Percentiles rank a stretch among this genome's conserved stretches.
Conservation (phyloP, 495 filamentous ascomycete genomes). For the Penicillium canescens region DNA sequence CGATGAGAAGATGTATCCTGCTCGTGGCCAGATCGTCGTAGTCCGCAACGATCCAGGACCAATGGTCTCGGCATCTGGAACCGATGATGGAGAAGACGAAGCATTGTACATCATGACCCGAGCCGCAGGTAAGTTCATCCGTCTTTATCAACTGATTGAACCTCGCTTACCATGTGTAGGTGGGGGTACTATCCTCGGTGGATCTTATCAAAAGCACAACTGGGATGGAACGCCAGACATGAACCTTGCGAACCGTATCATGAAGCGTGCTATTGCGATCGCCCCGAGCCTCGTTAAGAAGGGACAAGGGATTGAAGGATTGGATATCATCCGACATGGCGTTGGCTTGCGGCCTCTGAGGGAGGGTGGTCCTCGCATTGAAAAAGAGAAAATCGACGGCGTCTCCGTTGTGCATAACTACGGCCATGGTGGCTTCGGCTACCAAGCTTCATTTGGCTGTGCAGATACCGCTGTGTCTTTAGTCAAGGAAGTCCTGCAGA, state of each 20-base stretch:
- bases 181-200: slow-evolving; percentile 80
- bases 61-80: slow-evolving; percentile 71
- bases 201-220: slow-evolving; percentile 77
- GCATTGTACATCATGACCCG: slow-evolving; percentile 87
- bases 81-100: slow-evolving; percentile 80
- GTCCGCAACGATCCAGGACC: slow-evolving; percentile 78
- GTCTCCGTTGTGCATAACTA: slow-evolving; percentile 90
- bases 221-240: slow-evolving; percentile 84
- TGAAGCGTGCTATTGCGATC: slow-evolving; percentile 75
- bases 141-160: neutral
- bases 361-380: slow-evolving; percentile 74
- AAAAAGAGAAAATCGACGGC: slow-evolving; percentile 74
- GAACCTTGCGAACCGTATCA: slow-evolving; percentile 80
- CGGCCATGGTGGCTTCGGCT: slow-evolving; percentile 91
- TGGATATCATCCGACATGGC: slow-evolving; percentile 85
- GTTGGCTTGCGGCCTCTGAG: slow-evolving; percentile 84
- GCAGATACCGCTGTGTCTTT: slow-evolving; percentile 67
- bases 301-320: slow-evolving; percentile 75
- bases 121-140: slow-evolving; percentile 56
- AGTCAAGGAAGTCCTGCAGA: slow-evolving; percentile 61
- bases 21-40: slow-evolving; percentile 82
- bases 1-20: slow-evolving; percentile 73
- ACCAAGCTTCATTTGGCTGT: slow-evolving; percentile 87
- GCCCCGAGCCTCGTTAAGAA: slow-evolving; percentile 68
- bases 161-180: slow-evolving; percentile 29